Evolutionary conservation across 768 basidiomycete genomes (phyloP), one percentile per base, ranked within the genome.

Genomic region (Kwoniella sp.): DNA sequence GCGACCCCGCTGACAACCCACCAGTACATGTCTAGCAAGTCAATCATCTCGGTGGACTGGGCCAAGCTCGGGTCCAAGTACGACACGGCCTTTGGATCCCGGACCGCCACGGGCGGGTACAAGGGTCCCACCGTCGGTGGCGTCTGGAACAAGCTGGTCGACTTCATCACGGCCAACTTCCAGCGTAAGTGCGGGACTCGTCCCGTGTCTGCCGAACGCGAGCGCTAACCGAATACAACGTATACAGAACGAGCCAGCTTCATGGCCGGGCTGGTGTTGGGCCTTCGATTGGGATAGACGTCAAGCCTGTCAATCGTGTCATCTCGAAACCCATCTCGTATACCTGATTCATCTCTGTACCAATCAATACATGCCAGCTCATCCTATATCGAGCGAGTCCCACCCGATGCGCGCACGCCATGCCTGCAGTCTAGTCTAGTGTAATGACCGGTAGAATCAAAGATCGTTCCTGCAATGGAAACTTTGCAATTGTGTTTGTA

Each of bases 81-180:
- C 72, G 87, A 90, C 68, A 80, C 80, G 49, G 56, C 81, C 31
- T 84, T 89, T 71, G 83, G 88, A 71, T 82, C 81, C 5, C 53
- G 59, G n/a, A 80, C 73, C 14, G 83, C 88, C 39, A 75, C 78
- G 6, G 71, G 77, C 0, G 85, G 85, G 2, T 69, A 69, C 9
- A 79, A 69, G 54, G 79, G 75, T 43, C 79, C 88, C 3, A 88
- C 82, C 3, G 72, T 88, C 46, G 70, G 71, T 17, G 80, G 83
- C 2, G 65, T 86, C 22, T 88, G 86, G 81, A 79, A 69, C 32
- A 83, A 63, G 62, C 60, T 75, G 41, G 67, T 74, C 33, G 78
- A 88, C 73, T 95, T 96, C 76, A 75, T 96, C 72, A 88, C 87
- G 0, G 87, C 90, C 6, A 89, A 95, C 70, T 92, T 96, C 75